phyloP scores from a whole-genome alignment of 75 land plant species.

The Cryptomeria japonica region DNA sequence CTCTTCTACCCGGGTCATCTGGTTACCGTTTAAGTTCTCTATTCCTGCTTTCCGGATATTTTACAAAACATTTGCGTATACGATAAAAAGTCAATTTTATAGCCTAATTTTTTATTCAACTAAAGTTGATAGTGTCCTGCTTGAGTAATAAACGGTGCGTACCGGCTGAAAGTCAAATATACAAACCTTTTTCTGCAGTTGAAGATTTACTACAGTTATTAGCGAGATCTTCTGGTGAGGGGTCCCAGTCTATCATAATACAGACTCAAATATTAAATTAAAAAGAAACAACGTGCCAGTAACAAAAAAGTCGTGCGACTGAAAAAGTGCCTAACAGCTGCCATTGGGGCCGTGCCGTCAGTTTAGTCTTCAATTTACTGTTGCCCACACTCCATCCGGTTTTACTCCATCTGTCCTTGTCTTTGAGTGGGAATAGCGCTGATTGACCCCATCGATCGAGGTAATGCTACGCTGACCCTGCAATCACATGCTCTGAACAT shows the following conservation, averaged over 20 bases:
- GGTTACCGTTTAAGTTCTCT: too few species aligned
- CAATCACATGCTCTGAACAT: not conserved
- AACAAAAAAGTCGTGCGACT: not conserved
- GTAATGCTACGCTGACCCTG: not conserved
- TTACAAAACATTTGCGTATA: too few species aligned
- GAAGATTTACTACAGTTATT: not conserved
- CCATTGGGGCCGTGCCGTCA: not conserved
- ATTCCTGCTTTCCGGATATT: too few species aligned
- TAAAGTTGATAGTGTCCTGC: too few species aligned
- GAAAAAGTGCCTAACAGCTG: not conserved
- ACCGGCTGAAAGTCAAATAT: too few species aligned
- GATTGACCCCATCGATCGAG: not conserved
- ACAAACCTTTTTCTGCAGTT: too few species aligned
- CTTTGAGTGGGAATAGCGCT: not conserved
- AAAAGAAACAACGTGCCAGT: not conserved
- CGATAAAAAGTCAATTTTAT: too few species aligned
- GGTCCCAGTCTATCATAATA: not conserved
- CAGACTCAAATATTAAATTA: not conserved
- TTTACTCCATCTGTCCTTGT: not conserved
- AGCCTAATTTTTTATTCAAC: too few species aligned
- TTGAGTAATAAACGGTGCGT: too few species aligned
- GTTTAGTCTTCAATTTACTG: not conserved
- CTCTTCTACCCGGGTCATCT: too few species aligned
- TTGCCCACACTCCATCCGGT: not conserved
- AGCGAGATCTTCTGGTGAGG: not conserved